Base-by-base conservation (phyloP, 345 rosid species). In the Melaleuca quinquenervia region DNA sequence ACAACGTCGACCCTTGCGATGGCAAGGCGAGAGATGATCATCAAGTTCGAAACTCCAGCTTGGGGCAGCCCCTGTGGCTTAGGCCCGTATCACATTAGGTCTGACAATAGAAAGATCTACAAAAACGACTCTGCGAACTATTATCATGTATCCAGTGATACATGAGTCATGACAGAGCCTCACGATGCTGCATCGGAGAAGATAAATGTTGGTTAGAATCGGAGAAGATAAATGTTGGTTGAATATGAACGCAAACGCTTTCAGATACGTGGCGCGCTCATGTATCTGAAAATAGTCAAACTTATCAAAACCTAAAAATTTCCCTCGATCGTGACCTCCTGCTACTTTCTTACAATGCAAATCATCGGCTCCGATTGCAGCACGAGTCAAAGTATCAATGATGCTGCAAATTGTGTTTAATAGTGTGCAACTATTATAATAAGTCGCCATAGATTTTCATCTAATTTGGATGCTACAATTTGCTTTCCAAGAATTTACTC, bases 21-120 rank as follows among this genome's bases (percentile, higher is more conserved):
- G 98, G 98, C 32, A 92, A 96, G 36, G 93, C 91, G 54, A 85
- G 97, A 91, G 88, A 92, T 90, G 96, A 95, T 94, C 88, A 91
- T 94, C 85, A 94, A 94, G 84, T 96, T 94, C 0, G 86, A 82
- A 64, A 89, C 90, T 1, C 44, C 87, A 70, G 91, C 88, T 27
- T 93, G 93, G 95, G 93, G 94, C 86, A 86, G 89, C 87, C 93
- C 90, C 5, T 84, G 84, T 44, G 83, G 49, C 74, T 83, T 93
- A 18, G 41, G 3, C 55, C 94, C 92, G 8, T 93, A 92, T 89
- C 97, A 94, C 53, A 90, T 91, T 21, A 92, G 93, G 52, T 91
- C 92, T 3, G 85, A 91, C 54, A 85, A 92, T 60, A 88, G 53
- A n/a, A 93, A 88, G 88, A 92, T 94, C 55, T 85, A 90, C 89